Percentiles rank a stretch among this genome's conserved stretches.
phyloP scores from a whole-genome alignment of 2,329 filamentous ascomycete genomes.

The Ilyonectria mors-panacis region DNA sequence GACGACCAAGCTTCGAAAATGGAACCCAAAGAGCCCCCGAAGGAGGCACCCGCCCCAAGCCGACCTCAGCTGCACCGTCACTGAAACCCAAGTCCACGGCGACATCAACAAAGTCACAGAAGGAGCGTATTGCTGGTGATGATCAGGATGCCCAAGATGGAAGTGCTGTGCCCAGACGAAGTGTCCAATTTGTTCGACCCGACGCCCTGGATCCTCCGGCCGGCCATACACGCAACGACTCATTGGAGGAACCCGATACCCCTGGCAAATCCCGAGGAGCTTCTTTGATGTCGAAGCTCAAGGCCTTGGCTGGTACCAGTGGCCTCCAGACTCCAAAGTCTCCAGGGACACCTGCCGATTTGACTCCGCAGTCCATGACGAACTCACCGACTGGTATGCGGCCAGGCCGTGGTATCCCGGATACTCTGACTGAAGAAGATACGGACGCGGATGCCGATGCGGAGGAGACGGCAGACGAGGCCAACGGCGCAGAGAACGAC shows the following conservation, averaged over 20 bases:
- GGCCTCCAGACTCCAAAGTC: slow-evolving; percentile 63
- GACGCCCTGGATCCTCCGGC: slow-evolving; percentile 64
- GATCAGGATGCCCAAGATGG: slow-evolving; percentile 37
- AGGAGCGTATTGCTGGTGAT: slow-evolving; percentile 40
- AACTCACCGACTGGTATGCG: slow-evolving; percentile 65
- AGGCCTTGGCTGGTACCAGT: slow-evolving; percentile 75
- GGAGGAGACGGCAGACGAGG: slow-evolving; percentile 89
- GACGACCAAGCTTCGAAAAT: slow-evolving; percentile 24
- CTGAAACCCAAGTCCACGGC: slow-evolving; percentile 40
- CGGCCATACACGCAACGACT: slow-evolving; percentile 73
- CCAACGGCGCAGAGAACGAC: slow-evolving; percentile 57
- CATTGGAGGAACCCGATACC: slow-evolving; percentile 76
- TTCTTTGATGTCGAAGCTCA: slow-evolving; percentile 84
- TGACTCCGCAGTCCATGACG: slow-evolving; percentile 57
- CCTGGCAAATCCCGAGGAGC: slow-evolving; percentile 71
- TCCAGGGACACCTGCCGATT: slow-evolving; percentile 53
- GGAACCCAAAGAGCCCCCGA: slow-evolving; percentile 32
- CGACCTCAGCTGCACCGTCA: slow-evolving; percentile 30
- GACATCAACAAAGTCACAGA: slow-evolving; percentile 42
- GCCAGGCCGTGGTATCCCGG: slow-evolving; percentile 64
- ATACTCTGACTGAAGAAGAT: slow-evolving; percentile 67
- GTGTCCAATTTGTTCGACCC: slow-evolving; percentile 81
- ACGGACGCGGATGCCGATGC: slow-evolving; percentile 75
- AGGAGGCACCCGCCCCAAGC: slow-evolving; percentile 23
- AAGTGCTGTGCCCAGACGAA: slow-evolving; percentile 59